Evolutionary conservation across 441 rosid species (phyloP), one percentile per base, ranked within the genome.

Genomic region (Populus tomentosa): DNA sequence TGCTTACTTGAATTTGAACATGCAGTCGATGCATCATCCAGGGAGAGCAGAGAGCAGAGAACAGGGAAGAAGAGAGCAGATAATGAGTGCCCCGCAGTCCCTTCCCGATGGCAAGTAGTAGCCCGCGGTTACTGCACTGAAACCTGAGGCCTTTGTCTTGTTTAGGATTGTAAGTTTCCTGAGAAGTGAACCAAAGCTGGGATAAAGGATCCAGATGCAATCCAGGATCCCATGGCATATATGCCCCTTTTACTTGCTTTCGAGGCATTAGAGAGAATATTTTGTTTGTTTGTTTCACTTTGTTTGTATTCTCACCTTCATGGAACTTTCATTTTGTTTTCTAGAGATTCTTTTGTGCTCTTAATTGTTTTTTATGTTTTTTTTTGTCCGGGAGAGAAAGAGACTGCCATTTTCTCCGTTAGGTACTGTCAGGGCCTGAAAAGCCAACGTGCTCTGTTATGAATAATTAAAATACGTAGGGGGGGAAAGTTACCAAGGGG

Each of bases 241-340:
- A n/a, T n/a, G n/a, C n/a, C n/a, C 21, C 46, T 73, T 70, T 66
- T 56, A 66, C 75, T 62, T 73, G 16, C 74, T 69, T 82, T 67
- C 26, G 30, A 71, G 78, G 78, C 74, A 61, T 33, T 6, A 33
- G 35, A 75, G 72, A 40, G 78, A 70, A 73, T 30, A 68, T 70
- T 81, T 79, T 71, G 72, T 82, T 76, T 76, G 73, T 79, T 82
- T 79, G 84, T 68, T 75, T 73, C 38, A 61, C 21, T 20, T 77
- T 76, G 71, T 73, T 69, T 68, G 72, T 62, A 59, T 74, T 79
- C 82, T 72, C 38, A 72, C 68, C 71, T 82, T 79, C 85, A 77
- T 84, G 75, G 82, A 84, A 86, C 84, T 84, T 84, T 82, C 89
- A 86, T 75, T 84, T 86, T 82, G 86, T 84, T 81, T 81, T 82